Percentiles rank a stretch among this genome's conserved stretches.
These are phyloP conservation scores for Trichopus zeylanicus DNA, from an alignment of 116 monocot genomes.

Conservation along the genomic window DNA sequence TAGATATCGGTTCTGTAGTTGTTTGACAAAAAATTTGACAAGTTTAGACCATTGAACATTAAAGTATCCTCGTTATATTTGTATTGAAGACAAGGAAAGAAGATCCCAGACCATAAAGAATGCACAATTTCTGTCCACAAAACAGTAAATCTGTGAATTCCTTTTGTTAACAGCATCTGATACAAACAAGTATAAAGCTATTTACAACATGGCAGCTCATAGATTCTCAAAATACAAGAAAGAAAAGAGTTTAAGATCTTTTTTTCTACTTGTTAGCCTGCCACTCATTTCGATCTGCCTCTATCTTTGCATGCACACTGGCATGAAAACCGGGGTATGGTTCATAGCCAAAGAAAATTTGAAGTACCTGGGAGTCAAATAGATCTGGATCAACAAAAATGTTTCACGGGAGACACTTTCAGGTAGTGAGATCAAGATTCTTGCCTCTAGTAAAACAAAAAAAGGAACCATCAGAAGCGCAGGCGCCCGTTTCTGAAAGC, in stretches of 20 bases:
- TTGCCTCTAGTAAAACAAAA: conserved; percentile 86
- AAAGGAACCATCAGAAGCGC: conserved; percentile 89
- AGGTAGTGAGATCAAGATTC: background rate
- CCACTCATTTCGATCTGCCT: conserved; percentile 44
- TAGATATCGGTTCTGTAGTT: no score
- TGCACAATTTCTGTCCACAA: no score
- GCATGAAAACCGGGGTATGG: conserved; percentile 77
- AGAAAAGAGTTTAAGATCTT: conserved; percentile 19
- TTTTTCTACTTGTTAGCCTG: conserved; percentile 42
- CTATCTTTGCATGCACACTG: conserved; percentile 41
- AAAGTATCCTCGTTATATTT: no score
- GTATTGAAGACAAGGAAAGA: no score
- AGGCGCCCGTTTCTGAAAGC: conserved; percentile 67
- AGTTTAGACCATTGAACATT: no score
- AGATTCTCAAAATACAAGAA: no score
- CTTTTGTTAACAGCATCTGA: no score
- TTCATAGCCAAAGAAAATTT: conserved; percentile 47
- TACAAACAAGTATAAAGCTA: no score
- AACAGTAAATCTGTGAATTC: no score
- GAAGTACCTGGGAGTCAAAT: conserved; percentile 33
- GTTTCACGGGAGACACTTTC: background rate
- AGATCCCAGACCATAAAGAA: no score
- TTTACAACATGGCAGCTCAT: no score
- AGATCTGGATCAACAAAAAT: background rate
- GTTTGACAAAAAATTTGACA: no score